phyloP scores from a whole-genome alignment of 148 eudicot species.

The Rheum nobile region DNA sequence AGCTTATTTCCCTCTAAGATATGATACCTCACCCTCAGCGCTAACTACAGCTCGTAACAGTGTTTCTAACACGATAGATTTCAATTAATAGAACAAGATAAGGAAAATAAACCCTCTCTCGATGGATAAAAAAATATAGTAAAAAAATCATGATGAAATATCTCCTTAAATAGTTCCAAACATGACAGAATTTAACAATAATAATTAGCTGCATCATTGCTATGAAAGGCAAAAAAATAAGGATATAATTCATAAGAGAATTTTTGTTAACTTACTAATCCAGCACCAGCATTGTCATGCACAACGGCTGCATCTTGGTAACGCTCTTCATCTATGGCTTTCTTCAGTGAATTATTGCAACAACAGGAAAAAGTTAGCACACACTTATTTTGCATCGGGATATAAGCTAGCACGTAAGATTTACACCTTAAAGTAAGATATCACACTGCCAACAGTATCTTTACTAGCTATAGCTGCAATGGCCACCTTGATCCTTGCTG shows the following conservation, averaged over 20 bases:
- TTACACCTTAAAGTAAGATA: conserved; percentile 63
- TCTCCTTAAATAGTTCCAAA: background rate
- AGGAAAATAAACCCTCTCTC: background rate
- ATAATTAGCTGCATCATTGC: background rate
- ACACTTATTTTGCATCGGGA: conserved; percentile 6
- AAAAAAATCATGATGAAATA: background rate
- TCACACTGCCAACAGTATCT: conserved; percentile 84
- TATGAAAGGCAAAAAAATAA: background rate
- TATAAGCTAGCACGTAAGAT: background rate
- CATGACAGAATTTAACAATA: background rate
- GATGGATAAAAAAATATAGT: background rate
- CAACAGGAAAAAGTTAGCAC: conserved; percentile 10
- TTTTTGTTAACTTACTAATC: conserved; percentile 55
- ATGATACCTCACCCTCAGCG: background rate
- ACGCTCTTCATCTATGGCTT: conserved; percentile 69
- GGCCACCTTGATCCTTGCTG: conserved; percentile 87
- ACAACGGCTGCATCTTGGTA: conserved; percentile 79
- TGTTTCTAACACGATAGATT: background rate
- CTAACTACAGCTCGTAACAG: background rate
- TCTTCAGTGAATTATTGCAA: conserved; percentile 33
- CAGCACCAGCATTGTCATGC: conserved; percentile 84
- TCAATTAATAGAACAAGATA: background rate
- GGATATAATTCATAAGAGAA: background rate
- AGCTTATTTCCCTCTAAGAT: background rate
- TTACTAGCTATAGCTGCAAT: conserved; percentile 82